phyloP scores from a whole-genome alignment of 2,329 filamentous ascomycete species.

The Mycosphaerelloides madeirae region DNA sequence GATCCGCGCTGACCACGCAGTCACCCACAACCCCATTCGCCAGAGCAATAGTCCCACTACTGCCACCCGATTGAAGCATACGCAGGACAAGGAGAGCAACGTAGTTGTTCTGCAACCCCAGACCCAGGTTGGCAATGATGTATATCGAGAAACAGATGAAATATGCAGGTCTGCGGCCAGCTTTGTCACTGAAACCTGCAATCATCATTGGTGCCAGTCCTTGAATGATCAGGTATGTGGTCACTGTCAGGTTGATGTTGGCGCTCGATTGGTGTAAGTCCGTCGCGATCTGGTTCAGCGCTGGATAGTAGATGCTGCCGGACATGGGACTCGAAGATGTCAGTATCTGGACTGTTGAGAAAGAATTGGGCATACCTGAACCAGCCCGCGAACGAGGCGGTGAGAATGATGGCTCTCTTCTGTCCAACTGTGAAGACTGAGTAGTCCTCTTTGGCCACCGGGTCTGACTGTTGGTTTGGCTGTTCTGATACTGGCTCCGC shows the following conservation, averaged over 20 bases:
- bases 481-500: not conserved
- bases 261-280: constrained; percentile 39
- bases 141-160: constrained; percentile 32
- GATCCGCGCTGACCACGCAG: constrained; percentile 61
- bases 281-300: constrained; percentile 30
- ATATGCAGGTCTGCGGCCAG: constrained; percentile 32
- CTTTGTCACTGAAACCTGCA: constrained; percentile 29
- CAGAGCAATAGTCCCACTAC: constrained; percentile 65
- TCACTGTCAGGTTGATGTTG: constrained; percentile 48
- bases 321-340: constrained; percentile 25
- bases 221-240: constrained; percentile 42
- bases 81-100: constrained; percentile 54
- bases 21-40: constrained; percentile 69
- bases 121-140: constrained; percentile 31
- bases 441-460: constrained; percentile 22
- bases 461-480: not conserved
- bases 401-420: constrained; percentile 29
- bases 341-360: not conserved
- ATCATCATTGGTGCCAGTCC: constrained; percentile 32
- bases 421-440: constrained; percentile 29
- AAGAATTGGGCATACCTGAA: constrained; percentile 12
- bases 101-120: constrained; percentile 34
- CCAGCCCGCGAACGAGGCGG: constrained; percentile 25
- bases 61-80: constrained; percentile 60
- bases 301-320: constrained; percentile 37